Base-by-base conservation (phyloP, 1,284 basidiomycete species). In the Sparassis latifolia region DNA sequence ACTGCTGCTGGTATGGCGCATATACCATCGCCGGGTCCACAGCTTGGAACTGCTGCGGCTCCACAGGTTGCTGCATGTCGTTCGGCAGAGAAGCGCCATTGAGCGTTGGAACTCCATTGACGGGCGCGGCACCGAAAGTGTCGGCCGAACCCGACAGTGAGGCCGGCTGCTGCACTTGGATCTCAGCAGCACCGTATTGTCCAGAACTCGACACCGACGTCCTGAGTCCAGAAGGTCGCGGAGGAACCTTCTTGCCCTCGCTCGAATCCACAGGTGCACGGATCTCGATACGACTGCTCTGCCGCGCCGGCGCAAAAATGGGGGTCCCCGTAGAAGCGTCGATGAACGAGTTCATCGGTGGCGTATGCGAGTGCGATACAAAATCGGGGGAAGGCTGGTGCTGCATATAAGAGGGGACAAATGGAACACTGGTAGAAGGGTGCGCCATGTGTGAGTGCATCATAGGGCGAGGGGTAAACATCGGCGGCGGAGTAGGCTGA, bases 221-320 rank as follows among this genome's bases (percentile, higher is more conserved):
- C 52, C 64, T 51, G 59, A 70, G 48, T 60, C 66, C 60, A 51
- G 68, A 62, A n/a, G 69, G 59, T 53, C 77, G 72, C n/a, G 66
- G 61, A n/a, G 62, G 55, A 10, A 44, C 46, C 57, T 56, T 58
- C 60, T 60, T 64, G 38, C 56, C 59, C n/a, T 64, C 62, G 10
- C 65, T 50, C 32, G 66, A 63, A 28, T 75, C 75, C 7, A 79
- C 59, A 4, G 73, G 87, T n/a, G 82, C 78, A 51, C 87, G 82
- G 47, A 90, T 90, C 67, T 88, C 81, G 52, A 90, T 69, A 42
- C 86, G 79, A 29, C 80, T 78, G 52, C 75, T 80, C 61, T 85
- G 79, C n/a, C 84, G 77, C 41, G 87, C 82, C 57, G 86, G 80
- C 9, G 82, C 72, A 62, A 89, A 89, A 44, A 89, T 75, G 10